These are phyloP conservation scores for Pichia sp. DNA, from an alignment of 1,139 yeast genomes.

Conservation along the genomic window DNA sequence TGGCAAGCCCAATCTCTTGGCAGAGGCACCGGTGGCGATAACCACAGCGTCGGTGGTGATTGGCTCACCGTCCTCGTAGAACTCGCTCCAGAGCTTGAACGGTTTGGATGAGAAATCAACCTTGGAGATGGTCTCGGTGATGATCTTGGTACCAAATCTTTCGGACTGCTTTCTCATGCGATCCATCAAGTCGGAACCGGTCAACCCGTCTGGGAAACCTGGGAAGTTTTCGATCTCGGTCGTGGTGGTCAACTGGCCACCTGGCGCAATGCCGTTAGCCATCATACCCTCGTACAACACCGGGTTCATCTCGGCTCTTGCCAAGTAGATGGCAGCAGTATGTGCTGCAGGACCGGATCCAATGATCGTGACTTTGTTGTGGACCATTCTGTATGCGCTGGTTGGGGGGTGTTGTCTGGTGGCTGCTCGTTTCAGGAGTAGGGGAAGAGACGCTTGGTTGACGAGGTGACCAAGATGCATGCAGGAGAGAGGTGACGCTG, in stretches of 20 bases:
- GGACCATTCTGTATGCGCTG: constrained; percentile 53
- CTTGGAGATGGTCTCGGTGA: constrained; percentile 91
- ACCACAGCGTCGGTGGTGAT: constrained; percentile 88
- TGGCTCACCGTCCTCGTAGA: constrained; percentile 84
- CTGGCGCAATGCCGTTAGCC: constrained; percentile 98
- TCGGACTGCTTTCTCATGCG: constrained; percentile 84
- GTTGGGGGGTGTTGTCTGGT: not conserved
- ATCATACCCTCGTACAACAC: constrained; percentile 91
- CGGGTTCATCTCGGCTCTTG: constrained; percentile 95
- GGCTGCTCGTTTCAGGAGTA: not conserved
- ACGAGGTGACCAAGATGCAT: not conserved
- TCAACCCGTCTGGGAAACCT: constrained; percentile 93
- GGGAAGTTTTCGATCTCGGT: constrained; percentile 98
- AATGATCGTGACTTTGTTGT: constrained; percentile 83
- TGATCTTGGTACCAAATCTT: constrained; percentile 86
- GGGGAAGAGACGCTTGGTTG: not conserved
- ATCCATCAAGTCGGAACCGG: constrained; percentile 86
- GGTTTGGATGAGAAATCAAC: constrained; percentile 84
- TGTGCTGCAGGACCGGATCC: constrained; percentile 99
- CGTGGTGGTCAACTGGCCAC: constrained; percentile 97
- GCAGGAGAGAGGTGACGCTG: too few relatives aligned
- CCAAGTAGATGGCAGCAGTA: constrained; percentile 94
- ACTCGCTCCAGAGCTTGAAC: constrained; percentile 95
- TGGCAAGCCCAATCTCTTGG: constrained; percentile 87
- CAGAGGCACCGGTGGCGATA: constrained; percentile 96